Percentiles rank a stretch among this genome's conserved stretches.
These are phyloP conservation scores for Diaporthe longicolla DNA, from an alignment of 2,329 filamentous ascomycete species.

Conservation along the genomic window DNA sequence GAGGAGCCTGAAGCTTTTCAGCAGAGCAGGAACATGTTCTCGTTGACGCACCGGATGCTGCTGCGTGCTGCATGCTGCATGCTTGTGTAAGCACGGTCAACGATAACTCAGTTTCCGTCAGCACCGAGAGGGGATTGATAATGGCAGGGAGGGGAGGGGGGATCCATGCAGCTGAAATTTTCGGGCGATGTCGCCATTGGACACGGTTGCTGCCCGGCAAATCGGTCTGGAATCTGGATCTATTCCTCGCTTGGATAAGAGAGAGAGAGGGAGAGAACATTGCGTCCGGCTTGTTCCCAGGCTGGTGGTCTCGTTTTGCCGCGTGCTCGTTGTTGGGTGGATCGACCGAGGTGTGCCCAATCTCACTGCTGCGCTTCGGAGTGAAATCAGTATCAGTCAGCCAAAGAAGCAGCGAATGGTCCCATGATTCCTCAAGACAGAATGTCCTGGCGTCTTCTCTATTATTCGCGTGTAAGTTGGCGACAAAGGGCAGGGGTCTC, in stretches of 20 bases:
- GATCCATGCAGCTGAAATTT: slow-evolving; percentile 27
- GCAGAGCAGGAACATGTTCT: neutral
- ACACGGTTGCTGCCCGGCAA: slow-evolving; percentile 13
- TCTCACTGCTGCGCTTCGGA: neutral
- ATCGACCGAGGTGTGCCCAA: neutral
- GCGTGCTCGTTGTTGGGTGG: neutral
- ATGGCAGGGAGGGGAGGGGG: neutral
- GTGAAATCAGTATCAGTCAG: neutral
- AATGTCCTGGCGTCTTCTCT: too few relatives aligned
- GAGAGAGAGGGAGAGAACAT: too few relatives aligned
- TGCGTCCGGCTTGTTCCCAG: neutral
- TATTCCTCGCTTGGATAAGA: neutral
- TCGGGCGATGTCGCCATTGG: slow-evolving; percentile 32
- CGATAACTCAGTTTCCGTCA: slow-evolving; percentile 14
- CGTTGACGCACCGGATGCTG: neutral
- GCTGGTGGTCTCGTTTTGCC: neutral
- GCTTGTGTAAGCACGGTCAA: slow-evolving; percentile 25
- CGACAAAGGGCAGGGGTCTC: neutral
- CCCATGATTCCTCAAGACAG: neutral
- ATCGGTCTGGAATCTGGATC: neutral
- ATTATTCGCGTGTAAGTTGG: neutral
- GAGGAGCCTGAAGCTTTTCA: neutral
- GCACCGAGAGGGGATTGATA: slow-evolving; percentile 23
- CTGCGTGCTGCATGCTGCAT: slow-evolving; percentile 1
- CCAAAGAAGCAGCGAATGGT: neutral